A percentile compares a stretch with the other conserved stretches of the same genome.
Evolutionary conservation across 2,329 filamentous ascomycete species (phyloP).

Genomic region (Ceratocystiopsis minuta): DNA sequence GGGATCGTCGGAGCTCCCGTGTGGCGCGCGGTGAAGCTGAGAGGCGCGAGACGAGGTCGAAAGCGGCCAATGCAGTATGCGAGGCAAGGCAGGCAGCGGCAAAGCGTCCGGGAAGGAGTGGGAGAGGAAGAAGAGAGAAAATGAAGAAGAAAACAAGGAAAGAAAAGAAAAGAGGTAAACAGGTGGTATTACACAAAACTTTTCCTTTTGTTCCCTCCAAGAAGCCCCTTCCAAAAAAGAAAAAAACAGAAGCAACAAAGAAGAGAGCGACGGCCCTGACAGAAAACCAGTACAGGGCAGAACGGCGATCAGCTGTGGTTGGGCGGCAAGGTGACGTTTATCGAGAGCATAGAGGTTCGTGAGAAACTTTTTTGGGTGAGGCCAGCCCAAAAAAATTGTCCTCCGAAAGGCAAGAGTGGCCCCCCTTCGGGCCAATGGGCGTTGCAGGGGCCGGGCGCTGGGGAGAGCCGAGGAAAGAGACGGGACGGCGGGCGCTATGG

Average conservation of each 20-base stretch:
- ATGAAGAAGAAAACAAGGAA: not conserved
- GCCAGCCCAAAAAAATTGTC: not conserved
- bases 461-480: too few relatives aligned
- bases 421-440: too few relatives aligned
- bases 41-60: not conserved
- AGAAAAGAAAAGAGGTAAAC: not conserved
- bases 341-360: not conserved
- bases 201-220: not conserved
- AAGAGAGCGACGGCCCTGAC: constrained; percentile 1
- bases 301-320: not conserved
- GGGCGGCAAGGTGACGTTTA: not conserved
- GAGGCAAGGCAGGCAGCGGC: not conserved
- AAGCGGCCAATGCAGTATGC: not conserved
- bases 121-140: not conserved
- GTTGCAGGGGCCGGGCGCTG: too few relatives aligned
- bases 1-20: not conserved
- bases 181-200: constrained; percentile 2
- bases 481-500: too few relatives aligned
- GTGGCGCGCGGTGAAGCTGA: too few relatives aligned
- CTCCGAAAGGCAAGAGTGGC: too few relatives aligned
- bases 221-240: not conserved
- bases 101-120: not conserved
- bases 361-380: not conserved
- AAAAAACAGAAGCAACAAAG: not conserved
- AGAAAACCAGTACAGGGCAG: not conserved